Percentiles rank a stretch among this genome's conserved stretches.
Evolutionary conservation across 116 monocot species (phyloP).

Genomic region (Phalaenopsis hybrid): DNA sequence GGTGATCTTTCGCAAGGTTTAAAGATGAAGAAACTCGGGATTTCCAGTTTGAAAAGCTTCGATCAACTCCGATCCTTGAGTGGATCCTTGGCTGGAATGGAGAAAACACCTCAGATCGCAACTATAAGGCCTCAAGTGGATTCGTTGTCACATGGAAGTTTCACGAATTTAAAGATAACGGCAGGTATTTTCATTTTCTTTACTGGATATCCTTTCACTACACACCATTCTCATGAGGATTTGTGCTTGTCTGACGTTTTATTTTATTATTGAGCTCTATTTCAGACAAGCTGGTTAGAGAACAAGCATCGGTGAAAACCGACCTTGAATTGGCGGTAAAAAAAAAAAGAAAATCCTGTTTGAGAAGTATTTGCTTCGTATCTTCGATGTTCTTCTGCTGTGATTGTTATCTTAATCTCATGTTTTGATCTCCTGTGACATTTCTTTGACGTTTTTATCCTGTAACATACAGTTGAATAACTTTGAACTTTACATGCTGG

Average conservation of each 20-base stretch:
- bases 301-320: conserved; percentile 88
- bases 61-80: conserved; percentile 54
- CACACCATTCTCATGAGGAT: background rate
- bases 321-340: conserved; percentile 95
- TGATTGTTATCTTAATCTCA: background rate
- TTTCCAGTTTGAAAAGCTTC: conserved; percentile 51
- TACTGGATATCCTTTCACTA: background rate
- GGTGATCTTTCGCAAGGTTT: background rate
- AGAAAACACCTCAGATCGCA: conserved; percentile 7
- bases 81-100: conserved; percentile 34
- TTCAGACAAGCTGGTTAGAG: conserved; percentile 96
- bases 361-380: background rate
- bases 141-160: conserved; percentile 55
- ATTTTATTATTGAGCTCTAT: conserved; percentile 11
- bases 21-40: conserved; percentile 68
- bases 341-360: background rate
- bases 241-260: conserved; percentile 11
- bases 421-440: background rate
- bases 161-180: conserved; percentile 81
- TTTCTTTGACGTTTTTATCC: background rate
- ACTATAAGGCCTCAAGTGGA: conserved; percentile 36
- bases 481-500: background rate
- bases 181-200: conserved; percentile 48
- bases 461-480: background rate
- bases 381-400: background rate